These are phyloP conservation scores for Phytophthora hybrid DNA, from an alignment of 352 stramenopile species.

Conservation along the genomic window DNA sequence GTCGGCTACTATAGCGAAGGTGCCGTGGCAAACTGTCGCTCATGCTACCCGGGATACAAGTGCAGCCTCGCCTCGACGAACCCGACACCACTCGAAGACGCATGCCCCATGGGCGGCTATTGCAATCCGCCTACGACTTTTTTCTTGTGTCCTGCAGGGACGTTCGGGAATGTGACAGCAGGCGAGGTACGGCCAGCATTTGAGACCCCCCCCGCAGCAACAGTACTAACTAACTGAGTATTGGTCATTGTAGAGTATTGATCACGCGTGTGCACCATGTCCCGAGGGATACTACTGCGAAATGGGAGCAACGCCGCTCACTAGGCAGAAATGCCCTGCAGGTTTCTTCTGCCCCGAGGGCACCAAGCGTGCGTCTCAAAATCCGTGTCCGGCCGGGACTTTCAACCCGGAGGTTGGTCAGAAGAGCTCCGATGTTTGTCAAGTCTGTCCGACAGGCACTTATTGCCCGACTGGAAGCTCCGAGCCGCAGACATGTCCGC, in stretches of 20 bases:
- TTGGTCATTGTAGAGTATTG: slow-evolving; percentile 58
- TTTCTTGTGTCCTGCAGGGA: slow-evolving; percentile 88
- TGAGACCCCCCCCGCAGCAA: neutral
- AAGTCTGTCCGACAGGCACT: slow-evolving; percentile 62
- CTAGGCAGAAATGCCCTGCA: slow-evolving; percentile 64
- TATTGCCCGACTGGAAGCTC: slow-evolving; percentile 71
- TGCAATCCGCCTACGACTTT: slow-evolving; percentile 89
- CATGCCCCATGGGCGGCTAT: slow-evolving; percentile 91
- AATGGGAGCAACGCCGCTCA: slow-evolving; percentile 75
- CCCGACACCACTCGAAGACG: slow-evolving; percentile 81
- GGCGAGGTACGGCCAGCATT: slow-evolving; percentile 56
- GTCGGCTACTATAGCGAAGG: slow-evolving; percentile 91
- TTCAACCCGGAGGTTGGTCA: slow-evolving; percentile 73
- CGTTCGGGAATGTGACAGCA: slow-evolving; percentile 84
- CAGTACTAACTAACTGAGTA: slow-evolving; percentile 1
- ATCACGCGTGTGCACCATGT: slow-evolving; percentile 80
- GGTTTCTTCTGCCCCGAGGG: slow-evolving; percentile 78
- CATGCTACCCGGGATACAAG: slow-evolving; percentile 80
- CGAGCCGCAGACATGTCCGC: slow-evolving; percentile 63
- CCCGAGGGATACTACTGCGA: slow-evolving; percentile 83
- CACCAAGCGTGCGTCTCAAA: slow-evolving; percentile 71
- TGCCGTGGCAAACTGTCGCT: slow-evolving; percentile 65
- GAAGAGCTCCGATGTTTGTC: slow-evolving; percentile 60
- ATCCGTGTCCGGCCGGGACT: slow-evolving; percentile 89
- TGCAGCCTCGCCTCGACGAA: slow-evolving; percentile 80